A percentile compares a stretch with the other conserved stretches of the same genome.
Evolutionary conservation across 2,329 filamentous ascomycete genomes (phyloP).

Genomic region (Alternaria brassicicola): DNA sequence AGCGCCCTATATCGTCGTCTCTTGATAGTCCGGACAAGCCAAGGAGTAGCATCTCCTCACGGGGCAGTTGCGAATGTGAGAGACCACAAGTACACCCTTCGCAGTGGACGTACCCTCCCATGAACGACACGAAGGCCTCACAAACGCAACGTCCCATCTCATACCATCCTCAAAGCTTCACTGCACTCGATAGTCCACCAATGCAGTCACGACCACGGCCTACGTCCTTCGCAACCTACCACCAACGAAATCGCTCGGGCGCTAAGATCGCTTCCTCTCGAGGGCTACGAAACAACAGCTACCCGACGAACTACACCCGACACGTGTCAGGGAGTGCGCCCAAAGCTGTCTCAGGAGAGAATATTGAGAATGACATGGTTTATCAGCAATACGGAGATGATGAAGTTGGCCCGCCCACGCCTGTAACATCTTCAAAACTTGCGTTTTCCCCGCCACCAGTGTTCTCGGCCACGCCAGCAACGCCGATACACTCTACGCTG

Average conservation of each 20-base stretch:
- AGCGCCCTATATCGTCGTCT: conserved; percentile 23
- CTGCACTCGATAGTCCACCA: conserved; percentile 25
- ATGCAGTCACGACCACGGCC: conserved; percentile 28
- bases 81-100: conserved; percentile 22
- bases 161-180: conserved; percentile 22
- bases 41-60: conserved; percentile 25
- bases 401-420: conserved; percentile 29
- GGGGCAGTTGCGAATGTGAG: conserved; percentile 21
- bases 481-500: conserved; percentile 15
- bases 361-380: conserved; percentile 30
- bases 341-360: conserved; percentile 29
- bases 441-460: conserved; percentile 13
- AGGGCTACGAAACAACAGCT: conserved; percentile 32
- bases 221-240: conserved; percentile 33
- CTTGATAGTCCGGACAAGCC: conserved; percentile 17
- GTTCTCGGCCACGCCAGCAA: conserved; percentile 16
- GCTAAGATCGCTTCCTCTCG: conserved; percentile 40
- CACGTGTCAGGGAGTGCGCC: conserved; percentile 25
- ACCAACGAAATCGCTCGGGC: conserved; percentile 32
- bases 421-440: conserved; percentile 9
- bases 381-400: conserved; percentile 24
- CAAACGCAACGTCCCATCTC: conserved; percentile 19
- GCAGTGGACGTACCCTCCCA: conserved; percentile 20
- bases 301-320: conserved; percentile 29
- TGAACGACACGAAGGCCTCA: conserved; percentile 6